Evolutionary conservation across 2,329 filamentous ascomycete genomes (phyloP).

Genomic region (Xylaria sp.): DNA sequence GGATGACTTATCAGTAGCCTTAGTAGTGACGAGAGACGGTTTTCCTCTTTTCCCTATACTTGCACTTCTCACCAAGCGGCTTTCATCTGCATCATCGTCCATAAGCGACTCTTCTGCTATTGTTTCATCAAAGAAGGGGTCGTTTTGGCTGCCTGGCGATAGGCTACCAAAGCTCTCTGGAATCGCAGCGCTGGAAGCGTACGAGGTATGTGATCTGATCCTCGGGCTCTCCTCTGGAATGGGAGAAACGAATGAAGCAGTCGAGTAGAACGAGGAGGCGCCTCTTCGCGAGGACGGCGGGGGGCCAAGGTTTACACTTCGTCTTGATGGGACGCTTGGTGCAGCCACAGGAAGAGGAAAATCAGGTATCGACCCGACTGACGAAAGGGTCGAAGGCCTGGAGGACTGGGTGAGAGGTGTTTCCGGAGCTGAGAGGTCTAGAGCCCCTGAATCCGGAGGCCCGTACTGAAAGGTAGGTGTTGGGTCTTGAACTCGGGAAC

Average conservation of each 20-base stretch:
- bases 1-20: conserved; percentile 38
- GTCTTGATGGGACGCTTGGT: conserved; percentile 46
- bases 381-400: conserved; percentile 59
- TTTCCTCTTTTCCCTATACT: conserved; percentile 66
- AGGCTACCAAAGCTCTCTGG: conserved; percentile 68
- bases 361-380: conserved; percentile 64
- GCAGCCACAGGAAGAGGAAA: conserved; percentile 55
- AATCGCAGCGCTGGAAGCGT: conserved; percentile 74
- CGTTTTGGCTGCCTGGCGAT: conserved; percentile 54
- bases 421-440: conserved; percentile 51
- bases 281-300: conserved; percentile 66
- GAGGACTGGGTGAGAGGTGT: conserved; percentile 55
- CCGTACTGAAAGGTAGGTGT: conserved; percentile 59
- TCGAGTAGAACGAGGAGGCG: conserved; percentile 69
- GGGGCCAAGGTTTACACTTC: conserved; percentile 62
- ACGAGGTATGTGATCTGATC: conserved; percentile 65
- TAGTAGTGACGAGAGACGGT: conserved; percentile 60
- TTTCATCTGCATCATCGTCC: conserved; percentile 59
- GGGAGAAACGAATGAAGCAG: conserved; percentile 71
- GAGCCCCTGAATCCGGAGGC: conserved; percentile 46
- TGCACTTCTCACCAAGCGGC: conserved; percentile 63
- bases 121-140: conserved; percentile 57
- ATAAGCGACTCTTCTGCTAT: conserved; percentile 53
- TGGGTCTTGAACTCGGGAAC: conserved; percentile 60
- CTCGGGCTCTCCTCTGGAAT: conserved; percentile 74